Conservation (phyloP, 208 protist genomes). For the Strigomonas culicis region DNA sequence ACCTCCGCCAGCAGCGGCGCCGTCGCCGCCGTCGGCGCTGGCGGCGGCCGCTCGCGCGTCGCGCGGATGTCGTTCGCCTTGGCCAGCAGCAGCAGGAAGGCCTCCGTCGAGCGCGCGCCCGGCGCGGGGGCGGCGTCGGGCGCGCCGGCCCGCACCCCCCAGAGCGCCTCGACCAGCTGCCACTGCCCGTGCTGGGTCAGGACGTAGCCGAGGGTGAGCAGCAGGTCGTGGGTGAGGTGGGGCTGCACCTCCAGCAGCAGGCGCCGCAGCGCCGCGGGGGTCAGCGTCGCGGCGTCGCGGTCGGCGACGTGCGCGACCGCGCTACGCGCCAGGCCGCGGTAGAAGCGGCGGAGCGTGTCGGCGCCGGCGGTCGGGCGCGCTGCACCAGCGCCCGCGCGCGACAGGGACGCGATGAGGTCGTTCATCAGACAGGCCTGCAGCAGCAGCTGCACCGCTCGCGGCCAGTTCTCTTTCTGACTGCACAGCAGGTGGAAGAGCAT, state of each 20-base stretch:
- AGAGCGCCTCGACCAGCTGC: conserved; percentile 8
- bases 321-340: neutral
- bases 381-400: too few relatives aligned
- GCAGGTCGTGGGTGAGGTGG: conserved; percentile 3
- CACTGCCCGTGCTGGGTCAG: conserved; percentile 61
- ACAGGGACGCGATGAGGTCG: neutral
- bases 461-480: conserved; percentile 11
- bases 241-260: neutral
- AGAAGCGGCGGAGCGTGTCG: neutral
- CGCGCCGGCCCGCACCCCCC: neutral
- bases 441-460: conserved; percentile 1
- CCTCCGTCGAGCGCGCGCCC: neutral
- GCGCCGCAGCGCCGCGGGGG: neutral
- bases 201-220: conserved; percentile 42
- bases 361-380: too few relatives aligned
- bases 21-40: neutral
- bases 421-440: neutral
- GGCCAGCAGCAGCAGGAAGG: neutral
- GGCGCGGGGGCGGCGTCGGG: too few relatives aligned
- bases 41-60: neutral
- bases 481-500: neutral
- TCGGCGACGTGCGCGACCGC: neutral
- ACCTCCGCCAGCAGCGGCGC: conserved; percentile 25
- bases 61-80: neutral
- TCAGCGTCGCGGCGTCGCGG: neutral